A percentile compares a stretch with the other conserved stretches of the same genome.
Evolutionary conservation across 306 rosid species (phyloP).

Genomic region (Sicyos baderoa): DNA sequence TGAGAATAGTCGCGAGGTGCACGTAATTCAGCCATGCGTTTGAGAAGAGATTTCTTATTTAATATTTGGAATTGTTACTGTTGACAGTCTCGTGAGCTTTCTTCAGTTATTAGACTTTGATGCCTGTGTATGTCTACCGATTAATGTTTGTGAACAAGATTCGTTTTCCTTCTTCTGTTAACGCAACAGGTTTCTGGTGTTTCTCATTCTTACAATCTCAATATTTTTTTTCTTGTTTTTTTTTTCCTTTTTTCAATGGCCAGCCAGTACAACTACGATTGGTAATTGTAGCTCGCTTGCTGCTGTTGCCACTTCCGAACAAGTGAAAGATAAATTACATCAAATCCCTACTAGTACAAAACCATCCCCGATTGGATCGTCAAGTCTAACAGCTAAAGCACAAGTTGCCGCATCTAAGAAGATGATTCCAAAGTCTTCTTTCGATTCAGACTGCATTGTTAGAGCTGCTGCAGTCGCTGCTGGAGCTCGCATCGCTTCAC

Average conservation of each 20-base stretch:
- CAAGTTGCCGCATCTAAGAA: slow-evolving; percentile 30
- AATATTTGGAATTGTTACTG: slow-evolving; percentile 4
- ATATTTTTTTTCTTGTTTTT: background rate
- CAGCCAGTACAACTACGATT: slow-evolving; percentile 25
- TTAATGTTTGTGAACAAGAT: background rate
- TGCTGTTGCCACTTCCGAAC: slow-evolving; percentile 25
- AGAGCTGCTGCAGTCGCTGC: slow-evolving; percentile 55
- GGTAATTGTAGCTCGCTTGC: slow-evolving; percentile 32
- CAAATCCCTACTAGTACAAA: slow-evolving; percentile 25
- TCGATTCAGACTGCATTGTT: slow-evolving; percentile 29
- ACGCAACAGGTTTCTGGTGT: slow-evolving; percentile 17
- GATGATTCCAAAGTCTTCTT: slow-evolving; percentile 30
- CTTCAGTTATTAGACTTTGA: background rate
- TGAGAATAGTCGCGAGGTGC: too few species aligned
- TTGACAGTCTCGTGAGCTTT: background rate
- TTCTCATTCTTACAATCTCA: background rate
- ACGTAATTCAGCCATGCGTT: background rate
- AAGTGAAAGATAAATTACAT: slow-evolving; percentile 36
- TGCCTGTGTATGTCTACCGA: background rate
- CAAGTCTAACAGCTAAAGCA: slow-evolving; percentile 34
- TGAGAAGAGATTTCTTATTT: background rate
- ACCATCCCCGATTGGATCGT: slow-evolving; percentile 27
- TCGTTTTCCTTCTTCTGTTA: background rate
- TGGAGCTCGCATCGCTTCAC: slow-evolving; percentile 57
- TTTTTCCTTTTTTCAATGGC: background rate